phyloP scores from a whole-genome alignment of 2,329 filamentous ascomycete genomes.

The Epichloe amarillans region DNA sequence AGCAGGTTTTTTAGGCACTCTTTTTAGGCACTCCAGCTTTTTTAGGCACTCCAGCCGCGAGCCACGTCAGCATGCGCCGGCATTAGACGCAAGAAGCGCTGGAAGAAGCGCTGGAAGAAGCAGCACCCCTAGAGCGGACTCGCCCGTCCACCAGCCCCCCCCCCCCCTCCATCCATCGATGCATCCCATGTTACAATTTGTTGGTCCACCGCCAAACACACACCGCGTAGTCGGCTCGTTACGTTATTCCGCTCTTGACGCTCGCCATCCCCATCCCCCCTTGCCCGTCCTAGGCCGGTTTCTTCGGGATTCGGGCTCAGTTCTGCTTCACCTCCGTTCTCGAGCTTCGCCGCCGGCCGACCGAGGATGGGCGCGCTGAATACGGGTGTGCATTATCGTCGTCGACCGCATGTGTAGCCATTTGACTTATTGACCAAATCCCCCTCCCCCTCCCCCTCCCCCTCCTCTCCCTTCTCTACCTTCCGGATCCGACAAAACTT shows the following conservation, averaged over 20 bases:
- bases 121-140: no score
- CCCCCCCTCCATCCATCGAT: not conserved
- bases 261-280: not conserved
- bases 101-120: no score
- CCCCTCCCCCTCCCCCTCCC: not conserved
- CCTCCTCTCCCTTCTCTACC: not conserved
- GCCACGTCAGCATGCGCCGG: no score
- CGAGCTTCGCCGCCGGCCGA: constrained; percentile 8
- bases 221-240: not conserved
- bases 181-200: not conserved
- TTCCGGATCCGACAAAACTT: not conserved
- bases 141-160: not conserved
- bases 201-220: not conserved
- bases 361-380: constrained; percentile 21
- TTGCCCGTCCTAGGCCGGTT: not conserved
- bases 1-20: no score
- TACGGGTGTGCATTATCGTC: constrained; percentile 9
- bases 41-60: no score
- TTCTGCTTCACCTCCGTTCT: not conserved
- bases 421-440: constrained; percentile 8
- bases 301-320: not conserved
- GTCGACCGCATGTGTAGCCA: constrained; percentile 16
- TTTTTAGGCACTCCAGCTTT: no score
- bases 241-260: not conserved
- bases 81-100: no score